Evolutionary conservation across 2,329 filamentous ascomycete genomes (phyloP), one percentile per base, ranked within the genome.

Genomic region (Exophiala sp.): DNA sequence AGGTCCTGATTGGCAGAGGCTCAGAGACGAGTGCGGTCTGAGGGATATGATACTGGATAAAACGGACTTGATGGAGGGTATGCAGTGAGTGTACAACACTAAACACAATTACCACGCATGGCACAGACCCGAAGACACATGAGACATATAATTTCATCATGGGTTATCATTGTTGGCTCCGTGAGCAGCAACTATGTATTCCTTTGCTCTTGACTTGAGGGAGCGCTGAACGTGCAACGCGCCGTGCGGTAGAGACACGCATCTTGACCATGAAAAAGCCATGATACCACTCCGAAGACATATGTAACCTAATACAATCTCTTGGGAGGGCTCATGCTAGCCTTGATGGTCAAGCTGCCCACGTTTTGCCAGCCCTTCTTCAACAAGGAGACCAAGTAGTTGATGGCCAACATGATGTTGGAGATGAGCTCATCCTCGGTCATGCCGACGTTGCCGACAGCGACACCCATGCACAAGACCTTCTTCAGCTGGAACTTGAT

Each of bases 291-390:
- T 18, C 33, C 44, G 3, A 29, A 20, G 47, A 59, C 43, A 59
- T 54, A 62, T 59, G 65, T 59, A 63, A 66, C 73, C 75, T 97
- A 99, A 86, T 96, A 99, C 69, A 99, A 80, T 74, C 94, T 91
- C 85, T 91, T 94, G 68, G 94, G 94, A 68, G 94, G 94, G 78
- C 90, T 96, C 94, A 99, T 99, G 82, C 89, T 89, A 80, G 94
- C 94, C 89, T 99, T 99, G 85, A 99, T 94, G 76, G 91, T 96
- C 81, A 99, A 85, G 84, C 88, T 94, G 76, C 94, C 94, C 72
- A 99, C 94, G 86, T 99, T 99, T 85, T 99, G 94, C 94, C 94
- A 99, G 76, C 94, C 94, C 89, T 99, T 99, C 91, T 99, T 99
- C 76, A 99, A 83, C 69, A 99, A 84, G 64, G 91, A 96, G 76